These are phyloP conservation scores for Phlebopus sp. DNA, from an alignment of 1,284 basidiomycete genomes.

Conservation along the genomic window DNA sequence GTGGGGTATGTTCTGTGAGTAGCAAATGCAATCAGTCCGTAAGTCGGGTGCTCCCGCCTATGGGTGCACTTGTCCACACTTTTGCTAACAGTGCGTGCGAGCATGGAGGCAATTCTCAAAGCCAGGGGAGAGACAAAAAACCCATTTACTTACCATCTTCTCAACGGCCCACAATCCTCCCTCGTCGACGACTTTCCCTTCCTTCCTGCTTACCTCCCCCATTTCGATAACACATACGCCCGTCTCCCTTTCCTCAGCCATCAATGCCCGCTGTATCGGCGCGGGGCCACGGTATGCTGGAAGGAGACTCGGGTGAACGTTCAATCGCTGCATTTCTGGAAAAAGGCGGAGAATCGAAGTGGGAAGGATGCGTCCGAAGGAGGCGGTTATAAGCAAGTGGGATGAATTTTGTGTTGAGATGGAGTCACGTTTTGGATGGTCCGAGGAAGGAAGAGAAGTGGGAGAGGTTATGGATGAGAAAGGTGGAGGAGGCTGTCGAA, in stretches of 20 bases:
- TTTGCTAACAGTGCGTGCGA: not conserved
- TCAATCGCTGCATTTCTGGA: slow-evolving; percentile 62
- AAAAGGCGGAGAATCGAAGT: slow-evolving; percentile 66
- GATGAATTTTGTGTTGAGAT: too few relatives aligned
- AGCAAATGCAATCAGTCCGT: slow-evolving; percentile 46
- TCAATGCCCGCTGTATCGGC: slow-evolving; percentile 85
- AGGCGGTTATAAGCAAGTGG: slow-evolving; percentile 83
- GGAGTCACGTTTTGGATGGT: slow-evolving; percentile 18
- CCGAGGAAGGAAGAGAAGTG: slow-evolving; percentile 20
- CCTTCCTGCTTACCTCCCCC: slow-evolving; percentile 30
- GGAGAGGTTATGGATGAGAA: slow-evolving; percentile 3
- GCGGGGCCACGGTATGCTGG: slow-evolving; percentile 90
- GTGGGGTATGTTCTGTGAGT: slow-evolving; percentile 44
- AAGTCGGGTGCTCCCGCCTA: slow-evolving; percentile 43
- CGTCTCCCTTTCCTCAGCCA: slow-evolving; percentile 45
- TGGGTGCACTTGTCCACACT: slow-evolving; percentile 18
- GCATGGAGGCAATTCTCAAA: not conserved
- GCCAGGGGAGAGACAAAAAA: not conserved
- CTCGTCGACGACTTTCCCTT: slow-evolving; percentile 35
- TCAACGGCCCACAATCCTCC: slow-evolving; percentile 57
- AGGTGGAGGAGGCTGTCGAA: slow-evolving; percentile 41
- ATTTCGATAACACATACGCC: slow-evolving; percentile 58
- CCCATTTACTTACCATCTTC: slow-evolving; percentile 31
- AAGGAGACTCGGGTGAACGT: slow-evolving; percentile 90
- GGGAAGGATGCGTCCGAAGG: slow-evolving; percentile 89